Evolutionary conservation across 176 grass and related monocot species (phyloP), one percentile per base, ranked within the genome.

Genomic region (Juncus effusus): DNA sequence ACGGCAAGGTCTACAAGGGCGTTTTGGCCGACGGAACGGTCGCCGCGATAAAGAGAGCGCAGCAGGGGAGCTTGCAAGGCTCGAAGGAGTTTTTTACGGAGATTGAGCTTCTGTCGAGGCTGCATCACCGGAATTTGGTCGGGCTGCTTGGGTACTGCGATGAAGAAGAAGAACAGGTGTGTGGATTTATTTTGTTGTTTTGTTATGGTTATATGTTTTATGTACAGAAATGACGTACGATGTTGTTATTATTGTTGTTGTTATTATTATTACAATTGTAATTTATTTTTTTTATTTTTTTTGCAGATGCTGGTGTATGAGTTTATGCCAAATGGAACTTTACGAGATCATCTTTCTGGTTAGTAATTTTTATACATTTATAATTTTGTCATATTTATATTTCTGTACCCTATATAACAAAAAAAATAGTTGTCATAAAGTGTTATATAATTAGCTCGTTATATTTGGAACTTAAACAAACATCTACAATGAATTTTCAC

Each of bases 281-380:
- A 12, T 7, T 69, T 55, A 69, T 42, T 41, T 2, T n/a, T 70
- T 68, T 76, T n/a, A n/a, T n/a, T 7, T 81, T n/a, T 89, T 59
- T 80, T 76, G 57, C 73, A 99, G 94, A 99, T 99, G 94, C 67
- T 99, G 2, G 94, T 99, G 56, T 99, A 99, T 66, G 88, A 99
- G 68, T 99, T 82, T 72, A 99, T 99, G 83, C 59, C 85, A 41
- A 99, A 99, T 63, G 94, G 94, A 38, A 99, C 94, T 5, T 47
- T 47, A 9, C 4, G 44, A 47, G 44, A 47, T 47, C 44, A 47
- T 47, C 44, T 47, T 47, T 93, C 89, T 71, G 70, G 94, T 99
- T 79, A 77, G 85, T 73, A 78, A 61, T 47, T 13, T 36, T 73
- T 73, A 28, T 0, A 44, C 41, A 63, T 42, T 6, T 35, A 4